Conservation (phyloP, 805 yeast species). For the Sugiyamaella lignohabitans region DNA sequence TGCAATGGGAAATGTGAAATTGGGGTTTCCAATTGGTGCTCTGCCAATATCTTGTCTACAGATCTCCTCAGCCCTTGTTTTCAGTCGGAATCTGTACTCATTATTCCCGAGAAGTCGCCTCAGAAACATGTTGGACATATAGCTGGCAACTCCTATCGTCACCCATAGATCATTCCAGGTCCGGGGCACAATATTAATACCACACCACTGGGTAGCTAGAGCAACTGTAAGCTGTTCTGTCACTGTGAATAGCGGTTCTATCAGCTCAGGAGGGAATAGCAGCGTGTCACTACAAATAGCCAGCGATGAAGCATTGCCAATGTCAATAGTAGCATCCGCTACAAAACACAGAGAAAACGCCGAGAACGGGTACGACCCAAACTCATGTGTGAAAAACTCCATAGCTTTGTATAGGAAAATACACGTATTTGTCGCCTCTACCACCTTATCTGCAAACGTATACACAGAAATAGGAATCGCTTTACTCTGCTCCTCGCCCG, state of each 20-base stretch:
- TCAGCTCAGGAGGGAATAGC: slow-evolving; percentile 62
- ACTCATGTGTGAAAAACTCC: slow-evolving; percentile 78
- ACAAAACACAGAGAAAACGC: slow-evolving; percentile 75
- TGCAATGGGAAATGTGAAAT: slow-evolving; percentile 55
- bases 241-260: slow-evolving; percentile 70
- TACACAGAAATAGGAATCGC: slow-evolving; percentile 56
- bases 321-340: slow-evolving; percentile 43
- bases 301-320: slow-evolving; percentile 68
- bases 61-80: slow-evolving; percentile 55
- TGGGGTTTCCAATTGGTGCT: slow-evolving; percentile 74
- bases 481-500: slow-evolving; percentile 26
- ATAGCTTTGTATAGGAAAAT: slow-evolving; percentile 70
- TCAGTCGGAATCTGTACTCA: slow-evolving; percentile 68
- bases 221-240: slow-evolving; percentile 66
- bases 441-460: slow-evolving; percentile 52
- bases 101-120: slow-evolving; percentile 73
- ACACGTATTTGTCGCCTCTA: slow-evolving; percentile 62
- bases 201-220: slow-evolving; percentile 87
- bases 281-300: slow-evolving; percentile 54
- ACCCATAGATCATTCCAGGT: slow-evolving; percentile 82
- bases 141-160: slow-evolving; percentile 75
- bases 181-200: slow-evolving; percentile 80
- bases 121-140: slow-evolving; percentile 70
- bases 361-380: slow-evolving; percentile 88
- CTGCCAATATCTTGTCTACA: slow-evolving; percentile 70